Conservation (phyloP, 2,329 filamentous ascomycete species). For the Pleurostoma richardsiae region DNA sequence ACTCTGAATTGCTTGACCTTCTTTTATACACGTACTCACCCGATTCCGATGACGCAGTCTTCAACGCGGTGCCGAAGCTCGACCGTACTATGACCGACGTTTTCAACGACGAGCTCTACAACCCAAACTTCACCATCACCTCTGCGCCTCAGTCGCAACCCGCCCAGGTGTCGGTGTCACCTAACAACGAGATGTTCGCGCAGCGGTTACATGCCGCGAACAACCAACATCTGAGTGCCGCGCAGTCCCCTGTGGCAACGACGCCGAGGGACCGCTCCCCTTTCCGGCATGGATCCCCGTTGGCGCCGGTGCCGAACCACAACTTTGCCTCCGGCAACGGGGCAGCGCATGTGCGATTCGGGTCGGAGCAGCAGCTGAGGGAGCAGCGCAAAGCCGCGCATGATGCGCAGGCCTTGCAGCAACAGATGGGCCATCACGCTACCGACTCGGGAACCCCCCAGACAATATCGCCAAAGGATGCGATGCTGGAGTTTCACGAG, state of each 20-base stretch:
- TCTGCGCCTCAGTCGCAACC: conserved; percentile 46
- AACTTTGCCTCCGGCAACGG: conserved; percentile 31
- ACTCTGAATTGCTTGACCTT: conserved; percentile 11
- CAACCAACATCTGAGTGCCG: conserved; percentile 62
- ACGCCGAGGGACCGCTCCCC: conserved; percentile 68
- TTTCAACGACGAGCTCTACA: conserved; percentile 81
- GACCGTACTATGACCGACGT: conserved; percentile 83
- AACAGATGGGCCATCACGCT: conserved; percentile 30
- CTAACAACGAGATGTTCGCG: conserved; percentile 59
- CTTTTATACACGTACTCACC: conserved; percentile 63
- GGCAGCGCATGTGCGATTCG: conserved; percentile 6
- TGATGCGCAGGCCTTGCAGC: conserved; percentile 42
- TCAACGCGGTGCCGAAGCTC: conserved; percentile 63
- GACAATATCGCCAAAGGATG: conserved; percentile 93
- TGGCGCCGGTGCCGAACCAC: conserved; percentile 40
- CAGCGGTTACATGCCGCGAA: conserved; percentile 77
- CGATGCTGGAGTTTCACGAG: conserved; percentile 79
- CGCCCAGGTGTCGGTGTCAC: conserved; percentile 41
- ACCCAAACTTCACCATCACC: conserved; percentile 58
- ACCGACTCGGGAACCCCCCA: conserved; percentile 53
- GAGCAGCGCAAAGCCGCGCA: conserved; percentile 58
- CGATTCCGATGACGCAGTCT: conserved; percentile 47
- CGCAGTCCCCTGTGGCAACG: conserved; percentile 41
- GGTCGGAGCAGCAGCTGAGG: conserved; percentile 28
- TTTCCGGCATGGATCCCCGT: conserved; percentile 67